Conservation (phyloP, 306 rosid species). For the Inga laurina region DNA sequence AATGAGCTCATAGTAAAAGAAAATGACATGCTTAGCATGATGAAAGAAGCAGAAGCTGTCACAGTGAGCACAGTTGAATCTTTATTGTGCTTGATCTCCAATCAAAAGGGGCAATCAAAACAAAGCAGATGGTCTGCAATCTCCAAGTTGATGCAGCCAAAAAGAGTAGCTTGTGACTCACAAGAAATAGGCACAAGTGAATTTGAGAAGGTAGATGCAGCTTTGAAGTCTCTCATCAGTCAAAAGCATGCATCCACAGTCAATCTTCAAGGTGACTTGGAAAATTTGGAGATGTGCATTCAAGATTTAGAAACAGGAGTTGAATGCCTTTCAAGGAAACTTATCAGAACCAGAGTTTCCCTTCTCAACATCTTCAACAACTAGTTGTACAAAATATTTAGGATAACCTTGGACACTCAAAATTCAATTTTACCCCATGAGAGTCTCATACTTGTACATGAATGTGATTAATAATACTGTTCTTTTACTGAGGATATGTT, state of each 20-base stretch:
- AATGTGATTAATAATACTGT: background rate
- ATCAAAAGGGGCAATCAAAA: conserved; percentile 16
- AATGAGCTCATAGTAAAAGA: conserved; percentile 14
- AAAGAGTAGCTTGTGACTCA: conserved; percentile 27
- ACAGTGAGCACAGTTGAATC: conserved; percentile 25
- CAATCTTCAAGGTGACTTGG: conserved; percentile 16
- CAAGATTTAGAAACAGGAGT: conserved; percentile 32
- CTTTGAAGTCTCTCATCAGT: conserved; percentile 24
- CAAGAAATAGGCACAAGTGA: conserved; percentile 14
- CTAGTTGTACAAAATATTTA: background rate
- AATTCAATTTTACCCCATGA: conserved; percentile 8
- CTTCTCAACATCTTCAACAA: conserved; percentile 43
- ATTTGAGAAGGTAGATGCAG: conserved; percentile 32
- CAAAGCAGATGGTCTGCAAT: conserved; percentile 26
- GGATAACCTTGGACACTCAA: background rate
- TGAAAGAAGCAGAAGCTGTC: conserved; percentile 35
- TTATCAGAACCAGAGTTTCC: conserved; percentile 33
- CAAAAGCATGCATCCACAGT: conserved; percentile 8
- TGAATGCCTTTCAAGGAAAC: conserved; percentile 31
- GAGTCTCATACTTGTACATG: conserved; percentile 20
- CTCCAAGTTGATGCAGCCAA: conserved; percentile 33
- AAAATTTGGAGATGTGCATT: conserved; percentile 30
- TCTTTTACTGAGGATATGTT: background rate
- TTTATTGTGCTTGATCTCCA: conserved; percentile 29
- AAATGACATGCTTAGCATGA: conserved; percentile 13